Conservation (phyloP, 1,284 basidiomycete genomes). For the Vanrija sp. region DNA sequence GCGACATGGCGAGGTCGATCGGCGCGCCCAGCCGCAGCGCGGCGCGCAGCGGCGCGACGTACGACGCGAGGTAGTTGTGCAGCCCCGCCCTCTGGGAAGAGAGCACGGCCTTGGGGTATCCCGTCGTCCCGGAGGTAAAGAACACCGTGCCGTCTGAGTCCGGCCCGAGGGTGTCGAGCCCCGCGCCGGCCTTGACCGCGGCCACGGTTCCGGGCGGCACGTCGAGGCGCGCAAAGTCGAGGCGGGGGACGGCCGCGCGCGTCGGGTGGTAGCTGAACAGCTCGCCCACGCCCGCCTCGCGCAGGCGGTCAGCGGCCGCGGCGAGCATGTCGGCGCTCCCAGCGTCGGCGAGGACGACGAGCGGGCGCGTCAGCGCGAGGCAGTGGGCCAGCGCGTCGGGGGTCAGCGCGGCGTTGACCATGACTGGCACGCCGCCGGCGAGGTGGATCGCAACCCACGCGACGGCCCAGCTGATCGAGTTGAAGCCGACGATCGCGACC, state of each 20-base stretch:
- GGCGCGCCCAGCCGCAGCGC: conserved; percentile 29
- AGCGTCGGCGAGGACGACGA: conserved; percentile 34
- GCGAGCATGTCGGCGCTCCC: conserved; percentile 10
- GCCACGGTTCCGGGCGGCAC: neutral
- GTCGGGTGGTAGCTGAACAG: conserved; percentile 8
- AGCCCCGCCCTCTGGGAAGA: conserved; percentile 40
- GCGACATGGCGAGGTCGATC: conserved; percentile 27
- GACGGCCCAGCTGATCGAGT: conserved; percentile 29
- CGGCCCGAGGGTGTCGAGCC: conserved; percentile 21
- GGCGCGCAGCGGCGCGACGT: conserved; percentile 32
- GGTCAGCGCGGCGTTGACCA: conserved; percentile 33
- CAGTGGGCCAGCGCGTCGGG: conserved; percentile 24
- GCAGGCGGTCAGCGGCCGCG: neutral
- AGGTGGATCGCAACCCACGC: conserved; percentile 35
- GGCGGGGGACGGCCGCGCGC: conserved; percentile 4
- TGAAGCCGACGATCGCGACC: conserved; percentile 38
- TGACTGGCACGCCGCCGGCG: conserved; percentile 38
- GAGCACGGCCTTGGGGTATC: conserved; percentile 36
- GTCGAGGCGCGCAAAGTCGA: conserved; percentile 1
- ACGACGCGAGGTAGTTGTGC: conserved; percentile 32
- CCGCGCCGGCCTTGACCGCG: conserved; percentile 4
- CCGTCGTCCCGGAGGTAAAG: conserved; percentile 37
- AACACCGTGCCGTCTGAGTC: conserved; percentile 41
- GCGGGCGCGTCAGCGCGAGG: conserved; percentile 25
- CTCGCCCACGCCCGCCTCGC: neutral